Evolutionary conservation across 495 filamentous ascomycete genomes (phyloP).

Genomic region (Delitschia confertaspora): DNA sequence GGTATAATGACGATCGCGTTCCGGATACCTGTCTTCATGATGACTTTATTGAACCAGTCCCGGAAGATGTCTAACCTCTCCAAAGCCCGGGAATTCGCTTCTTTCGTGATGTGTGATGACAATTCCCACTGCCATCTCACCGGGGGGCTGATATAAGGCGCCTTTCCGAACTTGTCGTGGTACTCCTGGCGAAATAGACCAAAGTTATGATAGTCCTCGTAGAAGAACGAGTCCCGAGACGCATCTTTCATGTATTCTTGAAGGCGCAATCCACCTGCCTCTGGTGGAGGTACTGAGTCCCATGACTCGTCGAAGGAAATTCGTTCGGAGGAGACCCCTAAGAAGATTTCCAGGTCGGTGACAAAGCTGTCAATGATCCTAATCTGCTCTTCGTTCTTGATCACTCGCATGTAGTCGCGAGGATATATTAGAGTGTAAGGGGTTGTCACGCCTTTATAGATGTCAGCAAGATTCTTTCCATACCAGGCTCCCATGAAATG

Average conservation of each 20-base stretch:
- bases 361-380: too few species aligned
- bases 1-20: constrained; percentile 1
- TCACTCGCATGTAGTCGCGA: too few species aligned
- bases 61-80: neutral
- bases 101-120: too few species aligned
- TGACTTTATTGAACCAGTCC: neutral
- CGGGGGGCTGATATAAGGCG: constrained; percentile 17
- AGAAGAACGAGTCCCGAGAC: constrained; percentile 17
- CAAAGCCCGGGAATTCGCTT: too few species aligned
- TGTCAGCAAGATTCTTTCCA: too few species aligned
- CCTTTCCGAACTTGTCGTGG: constrained; percentile 5
- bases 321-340: too few species aligned
- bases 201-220: constrained; percentile 29
- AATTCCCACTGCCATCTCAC: constrained; percentile 27
- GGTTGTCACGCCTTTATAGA: too few species aligned
- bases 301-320: neutral
- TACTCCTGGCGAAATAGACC: constrained; percentile 27
- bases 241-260: constrained; percentile 3
- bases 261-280: neutral
- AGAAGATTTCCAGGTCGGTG: too few species aligned
- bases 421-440: too few species aligned
- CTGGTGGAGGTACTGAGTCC: neutral
- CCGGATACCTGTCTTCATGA: neutral
- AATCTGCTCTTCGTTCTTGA: too few species aligned
- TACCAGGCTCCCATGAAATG: too few species aligned